Evolutionary conservation across 78 protist species (phyloP), one percentile per base, ranked within the genome.

Genomic region (Dictyostelium purpureum): DNA sequence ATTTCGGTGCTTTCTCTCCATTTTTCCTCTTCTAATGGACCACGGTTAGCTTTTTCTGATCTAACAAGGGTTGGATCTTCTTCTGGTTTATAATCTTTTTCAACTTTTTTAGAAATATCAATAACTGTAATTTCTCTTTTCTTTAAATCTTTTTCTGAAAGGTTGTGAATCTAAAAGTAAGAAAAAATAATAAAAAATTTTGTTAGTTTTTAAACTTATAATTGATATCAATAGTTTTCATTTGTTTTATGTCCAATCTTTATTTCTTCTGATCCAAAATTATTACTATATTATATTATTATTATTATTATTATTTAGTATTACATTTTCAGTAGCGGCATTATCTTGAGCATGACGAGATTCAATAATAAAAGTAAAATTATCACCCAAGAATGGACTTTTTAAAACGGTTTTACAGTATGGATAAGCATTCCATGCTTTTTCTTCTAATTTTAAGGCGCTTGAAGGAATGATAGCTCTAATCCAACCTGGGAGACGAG

Each of bases 401-500:
- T 73, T 83, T 66, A 91, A 40, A 16, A 94, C 95, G 33, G 98
- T 97, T 74, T 89, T 82, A 87, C 98, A 97, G 79, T 93, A 76
- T 40, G 98, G 98, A 45, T 83, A 97, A 63, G 95, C 95, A 45
- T 96, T 96, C 98, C 98, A 97, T 1, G 97, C 96, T 80, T 96
- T 81, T 38, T 97, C 98, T 63, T 95, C 96, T 7, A 97, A 56
- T 67, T 63, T 51, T 10, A 96, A 78, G 4, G 98, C 89, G 35
- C 82, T 71, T 57, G 81, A 33, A 9, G 98, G 98, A 18, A 88
- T 87, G 57, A 96, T 12, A 56, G 83, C 82, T 21, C 90, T 35
- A 47, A 95, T 38, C 81, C 88, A 93, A 21, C 94, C 87, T 45
- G 97, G 97, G 11, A 95, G 59, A 77, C 88, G 74, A n/a, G 78